Evolutionary conservation across 495 filamentous ascomycete species (phyloP), one percentile per base, ranked within the genome.

Genomic region (Aspergillus sclerotioniger): DNA sequence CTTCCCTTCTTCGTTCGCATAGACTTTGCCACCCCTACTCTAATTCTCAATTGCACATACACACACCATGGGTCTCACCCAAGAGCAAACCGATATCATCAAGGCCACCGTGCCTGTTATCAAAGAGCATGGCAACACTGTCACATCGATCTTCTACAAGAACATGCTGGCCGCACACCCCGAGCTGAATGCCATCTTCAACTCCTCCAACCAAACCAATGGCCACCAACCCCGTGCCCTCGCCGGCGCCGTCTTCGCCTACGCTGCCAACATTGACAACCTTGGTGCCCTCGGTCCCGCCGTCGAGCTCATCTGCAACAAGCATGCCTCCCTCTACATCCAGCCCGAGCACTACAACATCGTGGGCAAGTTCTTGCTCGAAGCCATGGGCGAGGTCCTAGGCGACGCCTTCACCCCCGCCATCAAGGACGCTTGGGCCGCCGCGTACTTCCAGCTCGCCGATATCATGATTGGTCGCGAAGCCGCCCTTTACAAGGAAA

Each of bases 271-370:
- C 67, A 87, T 90, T 66, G 88, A 90, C 69, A 78, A 90, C 71
- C 80, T 90, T 6, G 76, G 73, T 53, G 82, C 78, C 25, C 77
- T 92, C 5, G 58, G 68, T 33, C 76, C 80, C 6, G 83, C 85
- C 35, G 80, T 92, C n/a, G 84, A 87, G 69, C 78, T 84, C 61
- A 90, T 92, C 66, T 85, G 85, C 66, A 80, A 88, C 69, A 90
- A 90, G 71, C 88, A 92, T 61, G 87, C 83, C 44, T 87, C 84
- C 0, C 81, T 91, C 31, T 84, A 84, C 70, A 84, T 92, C 62
- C 71, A 80, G 55, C 82, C 88, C 20, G 85, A 81, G 8, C 80
- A 88, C 57, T 91, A 90, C 73, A 66, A 80, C 45, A 81, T 88
- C 50, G 88, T 92, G 29, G 88, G 84, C 54, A 80, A 79, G 62